Base-by-base conservation (phyloP, 192 early-diverging fungal genomes). In the Phycomyces blakesleeanus region DNA sequence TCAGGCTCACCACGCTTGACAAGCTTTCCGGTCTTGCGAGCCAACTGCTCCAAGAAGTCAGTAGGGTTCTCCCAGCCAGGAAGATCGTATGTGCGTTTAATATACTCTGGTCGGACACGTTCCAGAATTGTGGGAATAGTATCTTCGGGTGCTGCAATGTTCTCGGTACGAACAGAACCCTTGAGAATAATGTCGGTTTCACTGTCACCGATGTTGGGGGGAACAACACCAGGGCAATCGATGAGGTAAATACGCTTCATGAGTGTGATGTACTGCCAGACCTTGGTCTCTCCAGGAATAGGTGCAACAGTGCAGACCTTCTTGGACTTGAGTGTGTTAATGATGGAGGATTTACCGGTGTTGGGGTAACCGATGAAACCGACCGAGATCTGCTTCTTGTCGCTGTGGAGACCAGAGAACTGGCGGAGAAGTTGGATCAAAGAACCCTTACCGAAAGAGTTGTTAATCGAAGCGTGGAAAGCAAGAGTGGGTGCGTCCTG, bases 201-300 rank as follows among this genome's bases (percentile, higher is more conserved):
- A 1, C 88, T 86, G 77, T 98, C 96, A 9, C 91, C 88, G 10
- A 88, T 67, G 47, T 86, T 84, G 11, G 92, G 91, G 61, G 91
- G 90, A 55, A 99, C 97, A 42, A 99, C 90, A 66, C 97, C 97
- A 22, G 97, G 97, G 76, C 97, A 99, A 73, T 99, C 97, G 70
- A 99, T 98, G 50, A 99, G 80, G 71, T 96, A 99, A 64, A 99
- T 99, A 57, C 92, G 89, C 65, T 93, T 93, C 85, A 95, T 99
- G 67, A 99, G 83, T 14, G 96, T 97, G 40, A 99, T 96, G 76
- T 99, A 99, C 80, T 98, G 97, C 97, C 97, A 99, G 60, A 96
- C 90, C 75, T 91, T 81, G 67, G 97, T 99, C 77, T 99, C 97
- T 37, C 97, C 97, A 25, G 97, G 96, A 68, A 98, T 87, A 1